Evolutionary conservation across 305 asterid species (phyloP), one percentile per base, ranked within the genome.

Genomic region (Salvia sclarea): DNA sequence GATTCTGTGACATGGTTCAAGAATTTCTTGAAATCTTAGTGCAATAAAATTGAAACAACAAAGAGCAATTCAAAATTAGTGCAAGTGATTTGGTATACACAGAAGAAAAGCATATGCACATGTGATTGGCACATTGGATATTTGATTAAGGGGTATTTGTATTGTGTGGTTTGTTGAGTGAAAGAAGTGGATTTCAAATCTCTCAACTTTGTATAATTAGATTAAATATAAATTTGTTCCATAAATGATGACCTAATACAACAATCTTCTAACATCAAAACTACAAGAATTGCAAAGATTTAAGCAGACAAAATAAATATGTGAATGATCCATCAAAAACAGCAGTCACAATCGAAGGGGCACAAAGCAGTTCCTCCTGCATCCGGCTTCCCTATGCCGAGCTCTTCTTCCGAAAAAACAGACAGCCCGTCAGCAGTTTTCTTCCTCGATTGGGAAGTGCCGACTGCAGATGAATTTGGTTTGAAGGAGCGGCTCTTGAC

Each of bases 261-360:
- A 37, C 12, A 35, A 35, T 18, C 10, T 59, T 14, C 62, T 37
- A 59, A 12, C 4, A 20, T 17, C 50, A 37, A 10, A 20, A 47
- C n/a, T 3, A 18, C 10, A 11, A 16, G 44, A 57, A 14, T 8
- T 16, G 25, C 2, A 59, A 57, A 37, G 0, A 11, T 10, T 20
- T 20, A 21, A 60, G 52, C 66, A 38, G 3, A 50, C 37, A 59
- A 11, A 30, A 37, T 20, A 41, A 61, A 22, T 0, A 1, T 60
- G 66, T 11, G 7, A 40, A 12, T 31, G 20, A 60, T 18, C 20
- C 10, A 49, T 85, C 85, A 92, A 73, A 92, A 90, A 82, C 97
- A 92, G 65, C 97, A 92, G 40, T 79, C 76, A 33, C 98, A 92
- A 66, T 89, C 93, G 74, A 92, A 92, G 1, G 98, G 98, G 70